Base-by-base conservation (phyloP, 2,329 filamentous ascomycete species). In the Atkinsonella hypoxylon region DNA sequence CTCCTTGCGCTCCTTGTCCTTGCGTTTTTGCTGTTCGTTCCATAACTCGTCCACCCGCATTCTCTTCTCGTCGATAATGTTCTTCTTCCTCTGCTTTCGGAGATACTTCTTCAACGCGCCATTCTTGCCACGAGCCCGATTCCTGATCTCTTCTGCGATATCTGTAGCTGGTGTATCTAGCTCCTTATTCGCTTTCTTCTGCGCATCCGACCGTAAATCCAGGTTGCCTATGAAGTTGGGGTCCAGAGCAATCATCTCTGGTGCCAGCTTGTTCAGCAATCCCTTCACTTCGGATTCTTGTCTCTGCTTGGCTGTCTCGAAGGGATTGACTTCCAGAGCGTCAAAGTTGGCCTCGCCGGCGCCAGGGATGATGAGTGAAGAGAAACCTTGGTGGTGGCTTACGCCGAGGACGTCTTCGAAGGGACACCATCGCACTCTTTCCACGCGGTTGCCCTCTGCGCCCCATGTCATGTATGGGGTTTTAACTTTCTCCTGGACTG, bases 291-390 rank as follows among this genome's bases (percentile, higher is more conserved):
- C 93, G 47, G 79, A 78, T 69, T 98, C 93, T 67, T 94, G 90
- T 61, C 93, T 81, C 71, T 97, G 90, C 70, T 93, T 94, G 61
- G 75, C 78, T 49, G 85, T 95, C 71, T 97, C 93, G 77, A 91
- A 97, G 34, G 93, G 93, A 73, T 98, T 98, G 59, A 83, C 76
- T 68, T 98, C 93, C 49, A 96, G 74, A 2, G 89, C 87, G 66
- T 98, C 93, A 65, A 87, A 96, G 77, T 97, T 97, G 64, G 93
- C 83, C 67, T 98, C 93, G 55, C 93, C 93, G n/a, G 91, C 87
- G 45, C 93, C 93, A 8, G 93, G 93, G 2, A 97, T 82, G 58
- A 98, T 81, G 62, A 96, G 81, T 51, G 85, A 93, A 15, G 85
- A 87, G 71, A 97, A 97, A 13, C 93, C 93, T 53, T 83, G 74